These are phyloP conservation scores for Thalassiosira mediterranea DNA, from an alignment of 352 stramenopile species.

Conservation along the genomic window DNA sequence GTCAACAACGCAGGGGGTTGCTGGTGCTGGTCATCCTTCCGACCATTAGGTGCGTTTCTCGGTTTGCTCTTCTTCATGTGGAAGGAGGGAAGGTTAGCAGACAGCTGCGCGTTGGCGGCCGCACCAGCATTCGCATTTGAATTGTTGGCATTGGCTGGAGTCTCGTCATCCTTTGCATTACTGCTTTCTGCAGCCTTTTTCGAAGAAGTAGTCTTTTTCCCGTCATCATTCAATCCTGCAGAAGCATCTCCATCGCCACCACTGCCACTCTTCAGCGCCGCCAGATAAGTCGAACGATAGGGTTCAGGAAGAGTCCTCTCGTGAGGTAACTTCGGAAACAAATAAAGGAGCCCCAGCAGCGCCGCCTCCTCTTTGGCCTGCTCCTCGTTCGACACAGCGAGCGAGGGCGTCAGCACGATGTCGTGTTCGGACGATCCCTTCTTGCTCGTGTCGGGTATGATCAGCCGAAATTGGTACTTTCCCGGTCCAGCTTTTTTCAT, in stretches of 20 bases:
- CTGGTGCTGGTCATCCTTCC: background rate
- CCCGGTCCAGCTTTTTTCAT: constrained; percentile 57
- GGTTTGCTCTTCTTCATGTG: no score
- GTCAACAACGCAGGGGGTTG: constrained; percentile 24
- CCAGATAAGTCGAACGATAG: constrained; percentile 91
- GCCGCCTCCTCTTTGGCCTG: constrained; percentile 89
- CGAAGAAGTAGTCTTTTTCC: constrained; percentile 14
- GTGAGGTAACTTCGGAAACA: constrained; percentile 91
- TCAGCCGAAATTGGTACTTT: constrained; percentile 68
- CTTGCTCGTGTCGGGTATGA: constrained; percentile 89
- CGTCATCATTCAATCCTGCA: constrained; percentile 6
- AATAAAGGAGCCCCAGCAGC: constrained; percentile 92
- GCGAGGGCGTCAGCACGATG: constrained; percentile 88
- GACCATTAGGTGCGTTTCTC: no score
- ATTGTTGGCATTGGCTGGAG: constrained; percentile 7
- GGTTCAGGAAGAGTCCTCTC: constrained; percentile 96
- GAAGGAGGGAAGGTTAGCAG: constrained; percentile 37
- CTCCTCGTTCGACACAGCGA: constrained; percentile 84
- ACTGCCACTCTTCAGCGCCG: constrained; percentile 52
- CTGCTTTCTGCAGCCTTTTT: no score
- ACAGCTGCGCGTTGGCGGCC: constrained; percentile 44
- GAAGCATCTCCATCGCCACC: background rate
- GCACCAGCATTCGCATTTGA: constrained; percentile 1
- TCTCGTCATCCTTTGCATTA: no score
- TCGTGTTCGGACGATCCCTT: constrained; percentile 87